Conservation (phyloP, 2,329 filamentous ascomycete species). For the Fusarium chlamydosporum region DNA sequence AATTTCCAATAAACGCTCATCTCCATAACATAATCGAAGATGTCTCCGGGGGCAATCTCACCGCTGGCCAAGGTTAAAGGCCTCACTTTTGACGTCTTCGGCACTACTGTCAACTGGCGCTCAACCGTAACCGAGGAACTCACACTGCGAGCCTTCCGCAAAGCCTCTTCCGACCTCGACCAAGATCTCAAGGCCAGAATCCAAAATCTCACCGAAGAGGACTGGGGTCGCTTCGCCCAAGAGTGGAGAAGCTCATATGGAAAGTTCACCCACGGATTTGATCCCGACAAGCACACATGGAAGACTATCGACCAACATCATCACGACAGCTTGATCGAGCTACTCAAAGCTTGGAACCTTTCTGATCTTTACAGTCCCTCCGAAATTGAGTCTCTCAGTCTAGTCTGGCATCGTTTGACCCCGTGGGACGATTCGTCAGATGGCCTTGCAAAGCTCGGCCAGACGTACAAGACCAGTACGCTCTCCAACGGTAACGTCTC, state of each 20-base stretch:
- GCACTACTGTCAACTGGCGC: conserved; percentile 86
- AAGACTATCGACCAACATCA: conserved; percentile 82
- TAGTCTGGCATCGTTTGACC: conserved; percentile 78
- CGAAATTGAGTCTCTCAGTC: conserved; percentile 74
- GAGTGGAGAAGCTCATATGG: conserved; percentile 78
- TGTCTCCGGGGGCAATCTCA: conserved; percentile 49
- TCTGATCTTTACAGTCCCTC: conserved; percentile 71
- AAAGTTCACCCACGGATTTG: conserved; percentile 69
- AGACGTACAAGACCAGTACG: conserved; percentile 71
- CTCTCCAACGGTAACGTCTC: conserved; percentile 81
- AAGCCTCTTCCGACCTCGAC: conserved; percentile 64
- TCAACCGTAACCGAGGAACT: conserved; percentile 74
- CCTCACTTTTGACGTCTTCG: conserved; percentile 82
- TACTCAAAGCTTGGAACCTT: conserved; percentile 71
- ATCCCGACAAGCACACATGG: conserved; percentile 66
- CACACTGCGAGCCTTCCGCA: conserved; percentile 62
- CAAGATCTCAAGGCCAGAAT: conserved; percentile 63
- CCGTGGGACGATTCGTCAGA: conserved; percentile 76
- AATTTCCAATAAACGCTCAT: neutral
- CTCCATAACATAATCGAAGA: neutral
- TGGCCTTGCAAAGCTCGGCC: conserved; percentile 68
- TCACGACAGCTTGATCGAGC: conserved; percentile 69
- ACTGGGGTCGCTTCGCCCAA: conserved; percentile 76
- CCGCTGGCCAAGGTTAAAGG: conserved; percentile 63
- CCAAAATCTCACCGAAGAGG: conserved; percentile 64